Base-by-base conservation (phyloP, 2,329 filamentous ascomycete species). In the Furcasterigmium furcatum region DNA sequence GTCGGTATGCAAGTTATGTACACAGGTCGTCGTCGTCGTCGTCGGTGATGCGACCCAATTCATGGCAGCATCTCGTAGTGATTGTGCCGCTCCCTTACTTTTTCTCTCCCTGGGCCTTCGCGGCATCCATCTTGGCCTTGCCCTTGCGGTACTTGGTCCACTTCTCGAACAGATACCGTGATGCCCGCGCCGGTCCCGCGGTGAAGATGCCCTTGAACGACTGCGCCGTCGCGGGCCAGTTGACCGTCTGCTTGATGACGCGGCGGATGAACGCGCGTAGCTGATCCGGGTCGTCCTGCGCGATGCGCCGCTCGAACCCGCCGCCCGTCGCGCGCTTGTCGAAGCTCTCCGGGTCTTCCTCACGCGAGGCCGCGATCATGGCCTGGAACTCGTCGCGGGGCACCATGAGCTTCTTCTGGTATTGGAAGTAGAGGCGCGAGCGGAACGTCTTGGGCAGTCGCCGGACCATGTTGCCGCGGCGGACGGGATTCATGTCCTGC, bases 391-490 rank as follows among this genome's bases (percentile, higher is more conserved):
- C 90, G 5, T 80, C 78, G 14, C 84, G 83, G 0, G 92, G 90
- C 36, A 99, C 94, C 46, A 80, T 79, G 58, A 91, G 95, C 59
- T 95, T 92, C 62, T 86, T 84, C 64, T 96, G 91, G 65, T 96
- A 99, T 58, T 91, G 84, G 65, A 96, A 96, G 70, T 99, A 99
- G 0, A 99, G 73, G 48, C 90, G 91, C 44, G 87, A 82, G 30
- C 94, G 82, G 76, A 99, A 97, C 6, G 84, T 77, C 57, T 87
- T 86, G 4, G 94, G 94, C 10, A 99, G 73, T 12, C 94, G 85
- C 5, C 94, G 84, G 9, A 99, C 92, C 89, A 99, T 99, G 66
- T 99, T 99, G 16, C 88, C 90, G 46, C 94, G 84, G 59, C 88
- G 91, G 47, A 88, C 71, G 0, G 91, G 88, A 57, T 96, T 88